Conservation (phyloP, 768 basidiomycete genomes). For the Asterophora parasitica region DNA sequence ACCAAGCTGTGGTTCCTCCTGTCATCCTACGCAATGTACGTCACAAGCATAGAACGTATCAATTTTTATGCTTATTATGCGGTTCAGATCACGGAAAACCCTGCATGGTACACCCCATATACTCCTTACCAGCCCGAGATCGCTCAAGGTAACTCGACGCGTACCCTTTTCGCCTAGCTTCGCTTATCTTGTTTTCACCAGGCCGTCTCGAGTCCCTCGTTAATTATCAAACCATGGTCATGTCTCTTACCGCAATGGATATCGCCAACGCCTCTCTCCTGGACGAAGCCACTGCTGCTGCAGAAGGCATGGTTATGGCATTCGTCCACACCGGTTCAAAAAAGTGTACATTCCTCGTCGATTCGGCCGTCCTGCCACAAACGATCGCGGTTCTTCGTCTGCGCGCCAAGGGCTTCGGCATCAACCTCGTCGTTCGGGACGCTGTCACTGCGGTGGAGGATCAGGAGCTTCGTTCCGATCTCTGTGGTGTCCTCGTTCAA, state of each 20-base stretch:
- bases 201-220: constrained; percentile 94
- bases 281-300: constrained; percentile 93
- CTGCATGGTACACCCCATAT: constrained; percentile 97
- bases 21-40: constrained; percentile 89
- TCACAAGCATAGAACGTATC: constrained; percentile 4
- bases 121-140: constrained; percentile 97
- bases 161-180: neutral
- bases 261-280: constrained; percentile 95
- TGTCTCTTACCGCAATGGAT: constrained; percentile 89
- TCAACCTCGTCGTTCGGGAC: constrained; percentile 72
- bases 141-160: constrained; percentile 70
- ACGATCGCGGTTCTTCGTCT: constrained; percentile 86
- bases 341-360: constrained; percentile 82
- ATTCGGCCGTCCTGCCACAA: constrained; percentile 79
- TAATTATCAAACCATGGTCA: constrained; percentile 96
- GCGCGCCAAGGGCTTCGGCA: constrained; percentile 91
- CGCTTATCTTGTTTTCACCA: constrained; percentile 26
- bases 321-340: constrained; percentile 63
- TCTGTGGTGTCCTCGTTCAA: constrained; percentile 88
- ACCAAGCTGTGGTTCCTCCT: constrained; percentile 90
- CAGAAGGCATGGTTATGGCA: constrained; percentile 96
- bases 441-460: constrained; percentile 46
- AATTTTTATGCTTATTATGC: neutral
- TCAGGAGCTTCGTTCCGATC: constrained; percentile 48
- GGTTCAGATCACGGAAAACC: constrained; percentile 82